phyloP scores from a whole-genome alignment of 768 basidiomycete genomes.

The Amanita fuliginea region DNA sequence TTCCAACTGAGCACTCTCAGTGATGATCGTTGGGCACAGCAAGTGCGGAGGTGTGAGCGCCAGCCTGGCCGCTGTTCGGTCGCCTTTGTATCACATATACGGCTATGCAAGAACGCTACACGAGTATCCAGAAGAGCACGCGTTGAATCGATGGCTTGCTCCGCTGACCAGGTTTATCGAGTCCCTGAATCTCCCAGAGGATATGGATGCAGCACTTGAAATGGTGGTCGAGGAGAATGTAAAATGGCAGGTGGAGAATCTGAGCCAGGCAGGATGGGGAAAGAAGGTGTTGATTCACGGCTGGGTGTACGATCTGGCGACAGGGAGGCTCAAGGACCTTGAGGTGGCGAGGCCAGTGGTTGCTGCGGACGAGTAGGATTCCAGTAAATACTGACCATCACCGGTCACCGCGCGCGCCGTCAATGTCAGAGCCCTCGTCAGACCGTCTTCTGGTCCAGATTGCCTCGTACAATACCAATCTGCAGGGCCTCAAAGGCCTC shows the following conservation, averaged over 20 bases:
- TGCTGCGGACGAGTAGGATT: not conserved
- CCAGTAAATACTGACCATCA: not conserved
- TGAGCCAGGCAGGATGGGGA: conserved; percentile 27
- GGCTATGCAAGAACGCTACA: conserved; percentile 23
- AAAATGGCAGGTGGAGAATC: conserved; percentile 38
- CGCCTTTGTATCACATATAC: conserved; percentile 17
- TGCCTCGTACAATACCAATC: conserved; percentile 85
- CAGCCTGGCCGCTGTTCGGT: conserved; percentile 34
- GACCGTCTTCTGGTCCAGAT: conserved; percentile 59
- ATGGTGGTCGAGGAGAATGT: conserved; percentile 51
- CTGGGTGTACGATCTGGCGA: conserved; percentile 58
- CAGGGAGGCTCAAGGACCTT: conserved; percentile 49
- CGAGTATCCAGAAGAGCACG: conserved; percentile 24
- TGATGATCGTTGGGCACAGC: conserved; percentile 76
- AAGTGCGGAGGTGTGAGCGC: conserved; percentile 70
- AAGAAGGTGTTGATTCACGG: conserved; percentile 53
- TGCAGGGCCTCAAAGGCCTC: conserved; percentile 63
- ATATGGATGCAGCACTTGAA: conserved; percentile 27
- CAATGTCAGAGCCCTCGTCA: conserved; percentile 6
- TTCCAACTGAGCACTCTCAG: conserved; percentile 31
- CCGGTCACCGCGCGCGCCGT: not conserved
- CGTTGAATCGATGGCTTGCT: conserved; percentile 62
- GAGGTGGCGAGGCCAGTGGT: conserved; percentile 26
- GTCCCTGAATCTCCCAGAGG: conserved; percentile 29
- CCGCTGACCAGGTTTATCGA: conserved; percentile 49